Conservation (phyloP, 2,329 filamentous ascomycete species). For the Apiospora saccharicola region DNA sequence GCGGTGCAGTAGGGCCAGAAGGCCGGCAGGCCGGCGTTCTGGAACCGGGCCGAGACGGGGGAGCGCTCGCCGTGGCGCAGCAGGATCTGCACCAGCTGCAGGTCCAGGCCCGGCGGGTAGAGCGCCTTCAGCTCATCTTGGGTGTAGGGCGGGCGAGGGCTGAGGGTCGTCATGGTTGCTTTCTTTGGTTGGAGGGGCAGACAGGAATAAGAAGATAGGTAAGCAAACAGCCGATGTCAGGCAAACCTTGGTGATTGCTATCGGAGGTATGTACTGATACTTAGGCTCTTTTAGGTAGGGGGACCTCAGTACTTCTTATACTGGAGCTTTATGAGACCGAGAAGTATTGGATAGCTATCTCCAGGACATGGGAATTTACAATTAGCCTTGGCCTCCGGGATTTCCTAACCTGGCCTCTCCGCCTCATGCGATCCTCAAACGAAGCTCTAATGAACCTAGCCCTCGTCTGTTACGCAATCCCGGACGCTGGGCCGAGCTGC, state of each 20-base stretch:
- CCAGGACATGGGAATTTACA: background rate
- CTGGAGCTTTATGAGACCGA: background rate
- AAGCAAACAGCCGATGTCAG: background rate
- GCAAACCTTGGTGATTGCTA: too few relatives aligned
- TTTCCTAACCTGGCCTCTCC: constrained; percentile 13
- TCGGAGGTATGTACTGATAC: background rate
- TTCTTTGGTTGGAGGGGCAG: constrained; percentile 27
- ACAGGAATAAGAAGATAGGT: background rate
- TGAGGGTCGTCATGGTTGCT: constrained; percentile 84
- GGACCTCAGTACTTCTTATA: background rate
- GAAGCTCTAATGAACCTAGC: constrained; percentile 7
- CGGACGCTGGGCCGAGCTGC: background rate
- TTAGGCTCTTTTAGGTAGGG: background rate
- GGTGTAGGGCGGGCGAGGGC: constrained; percentile 78
- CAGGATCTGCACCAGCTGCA: constrained; percentile 89
- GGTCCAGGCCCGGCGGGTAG: constrained; percentile 80
- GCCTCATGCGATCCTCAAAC: background rate
- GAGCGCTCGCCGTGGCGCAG: constrained; percentile 83
- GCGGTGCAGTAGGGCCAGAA: constrained; percentile 93
- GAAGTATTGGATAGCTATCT: background rate
- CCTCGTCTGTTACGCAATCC: constrained; percentile 2
- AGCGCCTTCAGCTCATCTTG: constrained; percentile 80
- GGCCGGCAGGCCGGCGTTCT: constrained; percentile 72
- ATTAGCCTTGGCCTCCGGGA: background rate
- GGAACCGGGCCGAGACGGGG: constrained; percentile 87